Conservation (phyloP, 2,329 filamentous ascomycete genomes). For the Biscogniauxia marginata region DNA sequence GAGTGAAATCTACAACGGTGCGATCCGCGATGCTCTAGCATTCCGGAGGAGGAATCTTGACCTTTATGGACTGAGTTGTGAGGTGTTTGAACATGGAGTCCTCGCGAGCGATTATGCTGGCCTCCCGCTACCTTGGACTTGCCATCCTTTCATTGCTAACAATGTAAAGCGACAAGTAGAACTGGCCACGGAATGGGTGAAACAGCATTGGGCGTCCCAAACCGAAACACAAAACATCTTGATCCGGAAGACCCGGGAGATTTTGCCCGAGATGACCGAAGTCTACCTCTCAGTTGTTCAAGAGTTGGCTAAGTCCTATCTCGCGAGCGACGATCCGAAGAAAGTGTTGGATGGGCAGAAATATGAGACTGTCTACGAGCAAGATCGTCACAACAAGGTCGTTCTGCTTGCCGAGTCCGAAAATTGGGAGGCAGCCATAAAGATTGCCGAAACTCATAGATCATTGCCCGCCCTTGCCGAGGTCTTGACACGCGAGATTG, state of each 20-base stretch:
- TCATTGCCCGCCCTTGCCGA: slow-evolving; percentile 56
- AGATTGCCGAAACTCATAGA: slow-evolving; percentile 57
- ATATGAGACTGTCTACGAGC: slow-evolving; percentile 48
- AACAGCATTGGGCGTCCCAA: slow-evolving; percentile 40
- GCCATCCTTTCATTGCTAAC: slow-evolving; percentile 60
- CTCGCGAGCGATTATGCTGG: slow-evolving; percentile 63
- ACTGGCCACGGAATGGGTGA: slow-evolving; percentile 55
- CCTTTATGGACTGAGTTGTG: slow-evolving; percentile 70
- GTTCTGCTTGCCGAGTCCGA: slow-evolving; percentile 53
- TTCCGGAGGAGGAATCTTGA: slow-evolving; percentile 71
- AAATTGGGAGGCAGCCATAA: slow-evolving; percentile 58
- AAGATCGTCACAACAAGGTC: slow-evolving; percentile 52
- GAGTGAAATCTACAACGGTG: slow-evolving; percentile 61
- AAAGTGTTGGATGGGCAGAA: slow-evolving; percentile 42
- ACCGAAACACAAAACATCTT: slow-evolving; percentile 35
- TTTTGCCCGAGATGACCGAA: slow-evolving; percentile 52
- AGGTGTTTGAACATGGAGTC: slow-evolving; percentile 65
- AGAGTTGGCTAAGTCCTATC: slow-evolving; percentile 52
- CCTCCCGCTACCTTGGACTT: slow-evolving; percentile 85
- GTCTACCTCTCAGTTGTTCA: slow-evolving; percentile 53
- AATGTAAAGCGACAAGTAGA: slow-evolving; percentile 60
- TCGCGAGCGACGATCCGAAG: slow-evolving; percentile 44
- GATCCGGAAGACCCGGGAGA: slow-evolving; percentile 45
- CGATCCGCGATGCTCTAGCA: slow-evolving; percentile 64
- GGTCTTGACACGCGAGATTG: slow-evolving; percentile 54